Evolutionary conservation across 2,329 filamentous ascomycete genomes (phyloP).

Genomic region (Fusarium armeniacum): DNA sequence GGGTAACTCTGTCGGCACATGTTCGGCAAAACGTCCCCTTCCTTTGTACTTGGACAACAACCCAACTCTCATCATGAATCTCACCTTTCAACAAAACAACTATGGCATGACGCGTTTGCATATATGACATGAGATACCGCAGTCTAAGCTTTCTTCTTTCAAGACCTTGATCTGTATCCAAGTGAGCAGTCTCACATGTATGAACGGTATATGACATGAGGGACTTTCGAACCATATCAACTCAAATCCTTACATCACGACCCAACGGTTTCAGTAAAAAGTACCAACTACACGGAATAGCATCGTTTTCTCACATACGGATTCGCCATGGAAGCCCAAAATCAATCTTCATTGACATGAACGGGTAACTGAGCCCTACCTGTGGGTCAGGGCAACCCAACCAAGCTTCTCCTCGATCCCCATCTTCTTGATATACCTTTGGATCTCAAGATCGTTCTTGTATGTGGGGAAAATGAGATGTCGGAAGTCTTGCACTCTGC

Average conservation of each 20-base stretch:
- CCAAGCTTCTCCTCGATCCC: conserved; percentile 12
- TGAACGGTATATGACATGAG: not conserved
- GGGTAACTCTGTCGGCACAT: conserved; percentile 47
- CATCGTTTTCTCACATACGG: not conserved
- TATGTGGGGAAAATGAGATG: not conserved
- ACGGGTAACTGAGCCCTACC: conserved; percentile 15
- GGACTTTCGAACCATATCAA: not conserved
- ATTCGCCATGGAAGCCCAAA: not conserved
- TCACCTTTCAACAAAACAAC: not conserved
- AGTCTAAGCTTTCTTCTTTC: not conserved
- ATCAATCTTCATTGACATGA: not conserved
- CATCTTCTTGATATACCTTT: not conserved
- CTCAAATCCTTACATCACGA: not conserved
- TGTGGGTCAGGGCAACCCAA: conserved; percentile 8
- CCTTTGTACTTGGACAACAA: not conserved
- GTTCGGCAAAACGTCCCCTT: conserved; percentile 26
- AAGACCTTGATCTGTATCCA: not conserved
- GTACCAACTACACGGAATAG: conserved; percentile 1
- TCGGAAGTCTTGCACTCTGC: not conserved
- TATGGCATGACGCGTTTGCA: not conserved
- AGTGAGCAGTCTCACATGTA: not conserved
- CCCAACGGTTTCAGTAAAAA: not conserved
- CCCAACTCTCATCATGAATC: not conserved
- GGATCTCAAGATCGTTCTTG: conserved; percentile 1
- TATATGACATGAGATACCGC: not conserved